Conservation (phyloP, 1,284 basidiomycete species). For the Ustilago esculenta region DNA sequence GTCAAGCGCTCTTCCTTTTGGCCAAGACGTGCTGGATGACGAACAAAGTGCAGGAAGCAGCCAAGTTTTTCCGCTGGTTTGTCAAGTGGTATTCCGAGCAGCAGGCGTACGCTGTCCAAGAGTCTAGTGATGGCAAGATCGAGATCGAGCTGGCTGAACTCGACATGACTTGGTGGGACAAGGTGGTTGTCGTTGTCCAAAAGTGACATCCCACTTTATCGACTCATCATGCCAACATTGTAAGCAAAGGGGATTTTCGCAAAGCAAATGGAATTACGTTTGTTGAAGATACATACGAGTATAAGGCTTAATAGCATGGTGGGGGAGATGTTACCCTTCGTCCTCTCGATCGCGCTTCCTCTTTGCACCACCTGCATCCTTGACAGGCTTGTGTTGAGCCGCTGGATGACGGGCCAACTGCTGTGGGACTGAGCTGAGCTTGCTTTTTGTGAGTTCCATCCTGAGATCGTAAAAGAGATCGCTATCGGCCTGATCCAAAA, state of each 20-base stretch:
- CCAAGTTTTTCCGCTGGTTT: constrained; percentile 35
- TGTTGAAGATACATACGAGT: no score
- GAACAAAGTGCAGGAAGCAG: constrained; percentile 32
- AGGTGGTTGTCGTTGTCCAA: constrained; percentile 16
- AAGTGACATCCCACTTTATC: neutral
- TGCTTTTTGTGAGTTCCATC: constrained; percentile 57
- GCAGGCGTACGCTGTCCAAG: constrained; percentile 8
- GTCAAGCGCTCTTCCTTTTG: constrained; percentile 26
- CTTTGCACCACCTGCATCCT: constrained; percentile 22
- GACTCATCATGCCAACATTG: no score
- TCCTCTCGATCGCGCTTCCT: constrained; percentile 42
- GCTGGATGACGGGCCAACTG: constrained; percentile 61
- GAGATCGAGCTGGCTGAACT: constrained; percentile 16
- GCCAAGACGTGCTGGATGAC: constrained; percentile 28
- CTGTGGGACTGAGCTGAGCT: constrained; percentile 48
- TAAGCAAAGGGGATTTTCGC: no score
- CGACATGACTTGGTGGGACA: constrained; percentile 41
- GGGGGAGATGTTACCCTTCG: constrained; percentile 35
- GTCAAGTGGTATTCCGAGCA: constrained; percentile 34
- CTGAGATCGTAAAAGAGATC: constrained; percentile 78
- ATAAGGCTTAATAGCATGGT: no score
- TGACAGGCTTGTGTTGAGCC: constrained; percentile 45
- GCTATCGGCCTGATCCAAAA: constrained; percentile 92
- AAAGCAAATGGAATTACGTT: neutral
- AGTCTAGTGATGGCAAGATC: neutral